A percentile compares a stretch with the other conserved stretches of the same genome.
Evolutionary conservation across 495 filamentous ascomycete genomes (phyloP).

Genomic region (Penicillium salamii): DNA sequence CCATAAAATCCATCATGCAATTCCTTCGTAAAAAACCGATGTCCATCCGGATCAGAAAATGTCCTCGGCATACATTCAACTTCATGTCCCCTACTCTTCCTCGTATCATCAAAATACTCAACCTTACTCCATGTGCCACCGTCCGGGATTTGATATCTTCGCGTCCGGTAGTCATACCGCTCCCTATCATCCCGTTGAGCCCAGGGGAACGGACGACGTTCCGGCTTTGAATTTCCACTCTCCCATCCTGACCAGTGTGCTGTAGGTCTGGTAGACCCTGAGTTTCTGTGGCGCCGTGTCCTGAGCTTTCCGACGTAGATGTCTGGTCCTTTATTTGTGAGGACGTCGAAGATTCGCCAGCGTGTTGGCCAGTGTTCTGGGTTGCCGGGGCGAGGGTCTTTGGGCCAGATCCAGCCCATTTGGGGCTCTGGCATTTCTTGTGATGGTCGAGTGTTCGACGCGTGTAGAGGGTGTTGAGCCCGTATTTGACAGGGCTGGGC

Average conservation of each 20-base stretch:
- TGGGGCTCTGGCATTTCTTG: constrained; percentile 12
- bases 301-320: constrained; percentile 35
- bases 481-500: too few species aligned
- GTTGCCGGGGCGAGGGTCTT: constrained; percentile 38
- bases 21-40: constrained; percentile 20
- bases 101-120: constrained; percentile 22
- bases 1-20: constrained; percentile 30
- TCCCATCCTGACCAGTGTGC: constrained; percentile 31
- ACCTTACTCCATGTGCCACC: constrained; percentile 28
- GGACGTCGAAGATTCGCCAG: constrained; percentile 36
- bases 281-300: neutral
- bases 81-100: constrained; percentile 1
- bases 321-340: constrained; percentile 42
- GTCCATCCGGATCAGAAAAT: constrained; percentile 32
- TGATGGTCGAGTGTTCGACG: too few species aligned
- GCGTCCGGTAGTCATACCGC: constrained; percentile 29
- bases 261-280: too few species aligned
- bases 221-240: constrained; percentile 3
- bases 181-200: constrained; percentile 9
- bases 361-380: constrained; percentile 29
- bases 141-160: constrained; percentile 30
- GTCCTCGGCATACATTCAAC: constrained; percentile 17
- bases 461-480: too few species aligned
- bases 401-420: constrained; percentile 38
- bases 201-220: constrained; percentile 14